These are phyloP conservation scores for Cryptococcus sp. DNA, from an alignment of 1,284 basidiomycete species.

Conservation along the genomic window DNA sequence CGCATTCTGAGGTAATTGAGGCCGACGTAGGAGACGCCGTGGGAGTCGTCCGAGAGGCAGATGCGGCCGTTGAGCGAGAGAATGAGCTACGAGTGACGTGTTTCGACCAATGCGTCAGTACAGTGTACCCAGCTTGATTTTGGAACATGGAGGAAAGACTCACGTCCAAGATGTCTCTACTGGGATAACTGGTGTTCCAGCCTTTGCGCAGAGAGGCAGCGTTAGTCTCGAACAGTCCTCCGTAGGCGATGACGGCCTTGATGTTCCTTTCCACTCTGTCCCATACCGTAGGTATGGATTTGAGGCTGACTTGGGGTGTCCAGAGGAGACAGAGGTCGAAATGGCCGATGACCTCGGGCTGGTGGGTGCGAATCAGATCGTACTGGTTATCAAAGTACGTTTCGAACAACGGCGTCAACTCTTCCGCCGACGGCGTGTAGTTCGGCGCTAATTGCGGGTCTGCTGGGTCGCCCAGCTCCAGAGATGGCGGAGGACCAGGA, in stretches of 20 bases:
- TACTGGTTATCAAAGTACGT: conserved; percentile 83
- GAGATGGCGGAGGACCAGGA: conserved; percentile 14
- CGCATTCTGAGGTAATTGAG: conserved; percentile 74
- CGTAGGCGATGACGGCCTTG: conserved; percentile 71
- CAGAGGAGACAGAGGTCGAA: conserved; percentile 87
- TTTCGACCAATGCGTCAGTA: neutral
- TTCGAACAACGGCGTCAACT: conserved; percentile 57
- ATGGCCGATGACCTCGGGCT: conserved; percentile 90
- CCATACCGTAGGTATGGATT: conserved; percentile 63
- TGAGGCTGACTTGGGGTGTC: conserved; percentile 62
- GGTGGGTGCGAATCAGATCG: conserved; percentile 66
- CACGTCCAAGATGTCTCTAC: conserved; percentile 71
- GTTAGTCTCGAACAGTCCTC: conserved; percentile 91
- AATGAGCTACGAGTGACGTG: conserved; percentile 62
- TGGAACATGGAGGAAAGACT: conserved; percentile 37
- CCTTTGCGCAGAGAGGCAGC: conserved; percentile 90
- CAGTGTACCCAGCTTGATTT: neutral
- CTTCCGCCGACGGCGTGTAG: conserved; percentile 19
- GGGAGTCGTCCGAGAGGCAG: conserved; percentile 92
- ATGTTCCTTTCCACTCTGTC: conserved; percentile 75
- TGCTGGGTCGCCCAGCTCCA: conserved; percentile 6
- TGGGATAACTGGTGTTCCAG: conserved; percentile 85
- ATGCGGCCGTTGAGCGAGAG: conserved; percentile 67
- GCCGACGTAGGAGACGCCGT: conserved; percentile 84
- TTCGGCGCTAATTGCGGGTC: conserved; percentile 10